These are phyloP conservation scores for Scopulariopsis brevicaulis DNA, from an alignment of 2,329 filamentous ascomycete species.

Conservation along the genomic window DNA sequence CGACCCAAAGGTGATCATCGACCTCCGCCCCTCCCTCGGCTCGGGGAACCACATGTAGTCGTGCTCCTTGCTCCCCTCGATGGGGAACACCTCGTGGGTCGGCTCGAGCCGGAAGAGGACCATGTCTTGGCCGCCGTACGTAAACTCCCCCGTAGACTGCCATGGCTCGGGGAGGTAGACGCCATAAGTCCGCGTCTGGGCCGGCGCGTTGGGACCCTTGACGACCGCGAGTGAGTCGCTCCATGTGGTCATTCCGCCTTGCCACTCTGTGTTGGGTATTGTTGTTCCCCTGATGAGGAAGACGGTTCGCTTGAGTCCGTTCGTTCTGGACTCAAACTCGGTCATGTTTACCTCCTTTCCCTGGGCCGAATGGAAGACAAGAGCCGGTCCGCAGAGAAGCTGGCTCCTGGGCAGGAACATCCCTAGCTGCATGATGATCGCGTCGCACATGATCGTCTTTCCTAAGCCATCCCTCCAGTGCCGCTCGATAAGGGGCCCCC, in stretches of 20 bases:
- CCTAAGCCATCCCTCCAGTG: slow-evolving; percentile 11
- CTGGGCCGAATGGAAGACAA: slow-evolving; percentile 58
- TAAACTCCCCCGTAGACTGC: slow-evolving; percentile 56
- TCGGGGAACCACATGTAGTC: slow-evolving; percentile 62
- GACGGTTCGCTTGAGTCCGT: slow-evolving; percentile 66
- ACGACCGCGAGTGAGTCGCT: slow-evolving; percentile 51
- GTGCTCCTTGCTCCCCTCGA: slow-evolving; percentile 49
- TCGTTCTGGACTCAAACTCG: slow-evolving; percentile 62
- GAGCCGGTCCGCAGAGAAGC: slow-evolving; percentile 50
- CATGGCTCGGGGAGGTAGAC: slow-evolving; percentile 57
- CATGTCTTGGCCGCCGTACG: slow-evolving; percentile 54
- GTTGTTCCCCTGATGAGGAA: slow-evolving; percentile 57
- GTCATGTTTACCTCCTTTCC: slow-evolving; percentile 68
- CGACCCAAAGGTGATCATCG: slow-evolving; percentile 47
- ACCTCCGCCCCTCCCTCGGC: slow-evolving; percentile 45
- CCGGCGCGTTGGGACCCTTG: slow-evolving; percentile 41
- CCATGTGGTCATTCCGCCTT: slow-evolving; percentile 44
- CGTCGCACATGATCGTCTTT: slow-evolving; percentile 36
- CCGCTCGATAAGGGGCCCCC: slow-evolving; percentile 14
- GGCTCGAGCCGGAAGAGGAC: slow-evolving; percentile 62
- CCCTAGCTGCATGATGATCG: slow-evolving; percentile 51
- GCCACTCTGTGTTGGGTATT: slow-evolving; percentile 33
- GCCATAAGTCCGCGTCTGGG: slow-evolving; percentile 48
- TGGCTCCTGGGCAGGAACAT: slow-evolving; percentile 57
- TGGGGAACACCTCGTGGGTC: slow-evolving; percentile 55